phyloP scores from a whole-genome alignment of 2,329 filamentous ascomycete species.

The Fusarium mundagurra region DNA sequence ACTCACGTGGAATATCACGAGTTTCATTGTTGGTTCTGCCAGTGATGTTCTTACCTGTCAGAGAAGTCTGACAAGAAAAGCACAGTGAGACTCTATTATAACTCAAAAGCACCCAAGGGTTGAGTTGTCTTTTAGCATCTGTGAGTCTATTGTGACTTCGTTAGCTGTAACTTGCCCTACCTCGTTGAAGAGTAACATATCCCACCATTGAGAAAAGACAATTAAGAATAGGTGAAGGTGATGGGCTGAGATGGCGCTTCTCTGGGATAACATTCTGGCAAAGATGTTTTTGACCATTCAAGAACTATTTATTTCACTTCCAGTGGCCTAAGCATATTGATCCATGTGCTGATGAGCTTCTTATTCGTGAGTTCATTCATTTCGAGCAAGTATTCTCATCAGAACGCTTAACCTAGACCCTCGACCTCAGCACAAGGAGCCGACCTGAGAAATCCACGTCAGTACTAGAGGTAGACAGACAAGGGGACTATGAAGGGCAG shows the following conservation, averaged over 20 bases:
- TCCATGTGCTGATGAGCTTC: background rate
- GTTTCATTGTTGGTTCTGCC: background rate
- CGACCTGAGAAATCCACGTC: background rate
- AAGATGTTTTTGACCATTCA: fast-evolving
- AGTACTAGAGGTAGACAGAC: too few relatives aligned
- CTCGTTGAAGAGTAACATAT: too few relatives aligned
- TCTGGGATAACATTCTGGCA: too few relatives aligned
- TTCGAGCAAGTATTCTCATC: background rate
- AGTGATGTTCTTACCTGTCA: background rate
- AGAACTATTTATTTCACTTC: fast-evolving
- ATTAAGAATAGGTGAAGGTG: fast-evolving
- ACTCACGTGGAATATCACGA: background rate
- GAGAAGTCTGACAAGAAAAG: background rate
- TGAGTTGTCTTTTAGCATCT: fast-evolving
- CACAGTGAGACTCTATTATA: fast-evolving
- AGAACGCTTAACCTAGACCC: background rate
- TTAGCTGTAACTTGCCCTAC: background rate
- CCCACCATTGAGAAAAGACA: fast-evolving
- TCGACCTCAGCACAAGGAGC: too few relatives aligned
- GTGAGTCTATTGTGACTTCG: fast-evolving
- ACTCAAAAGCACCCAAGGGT: too few relatives aligned
- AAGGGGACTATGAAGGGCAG: background rate
- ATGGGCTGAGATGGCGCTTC: background rate
- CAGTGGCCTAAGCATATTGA: fast-evolving
- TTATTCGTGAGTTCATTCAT: fast-evolving